phyloP scores from a whole-genome alignment of 306 rosid species.

The Glycine latifolia region DNA sequence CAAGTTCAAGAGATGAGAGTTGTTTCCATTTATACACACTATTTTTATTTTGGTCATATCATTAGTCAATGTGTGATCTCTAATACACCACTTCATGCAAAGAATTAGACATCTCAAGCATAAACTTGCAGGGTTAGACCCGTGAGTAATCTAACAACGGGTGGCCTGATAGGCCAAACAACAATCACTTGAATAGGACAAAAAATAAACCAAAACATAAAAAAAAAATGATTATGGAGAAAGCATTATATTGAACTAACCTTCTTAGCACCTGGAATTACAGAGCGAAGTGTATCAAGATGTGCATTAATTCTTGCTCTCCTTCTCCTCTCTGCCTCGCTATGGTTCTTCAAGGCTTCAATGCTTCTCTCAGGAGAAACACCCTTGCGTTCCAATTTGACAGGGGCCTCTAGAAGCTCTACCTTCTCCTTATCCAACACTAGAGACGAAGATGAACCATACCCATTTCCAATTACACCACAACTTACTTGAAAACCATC shows the following conservation, averaged over 20 bases:
- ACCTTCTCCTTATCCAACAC: conserved; percentile 67
- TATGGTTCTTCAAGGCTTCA: conserved; percentile 75
- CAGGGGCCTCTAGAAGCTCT: conserved; percentile 65
- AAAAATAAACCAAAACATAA: too few species aligned
- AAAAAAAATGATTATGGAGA: background rate
- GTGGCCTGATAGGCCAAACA: too few species aligned
- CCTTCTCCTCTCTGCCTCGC: conserved; percentile 77
- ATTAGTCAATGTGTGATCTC: too few species aligned
- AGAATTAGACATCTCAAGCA: too few species aligned
- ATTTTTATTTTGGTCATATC: too few species aligned
- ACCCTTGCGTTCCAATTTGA: conserved; percentile 55
- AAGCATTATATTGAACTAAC: conserved; percentile 43
- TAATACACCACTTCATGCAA: background rate
- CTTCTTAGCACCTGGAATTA: conserved; percentile 77
- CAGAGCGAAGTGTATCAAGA: conserved; percentile 68
- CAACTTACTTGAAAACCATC: conserved; percentile 48
- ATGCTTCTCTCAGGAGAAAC: conserved; percentile 64
- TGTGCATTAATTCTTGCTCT: conserved; percentile 78
- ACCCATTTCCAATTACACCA: conserved; percentile 51
- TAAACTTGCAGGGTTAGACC: too few species aligned
- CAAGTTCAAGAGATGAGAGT: background rate
- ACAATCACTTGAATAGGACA: too few species aligned
- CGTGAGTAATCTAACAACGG: too few species aligned
- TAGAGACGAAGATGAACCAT: conserved; percentile 63
- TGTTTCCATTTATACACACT: too few species aligned